Conservation (phyloP, 2,329 filamentous ascomycete species). For the Didymella segeticola region DNA sequence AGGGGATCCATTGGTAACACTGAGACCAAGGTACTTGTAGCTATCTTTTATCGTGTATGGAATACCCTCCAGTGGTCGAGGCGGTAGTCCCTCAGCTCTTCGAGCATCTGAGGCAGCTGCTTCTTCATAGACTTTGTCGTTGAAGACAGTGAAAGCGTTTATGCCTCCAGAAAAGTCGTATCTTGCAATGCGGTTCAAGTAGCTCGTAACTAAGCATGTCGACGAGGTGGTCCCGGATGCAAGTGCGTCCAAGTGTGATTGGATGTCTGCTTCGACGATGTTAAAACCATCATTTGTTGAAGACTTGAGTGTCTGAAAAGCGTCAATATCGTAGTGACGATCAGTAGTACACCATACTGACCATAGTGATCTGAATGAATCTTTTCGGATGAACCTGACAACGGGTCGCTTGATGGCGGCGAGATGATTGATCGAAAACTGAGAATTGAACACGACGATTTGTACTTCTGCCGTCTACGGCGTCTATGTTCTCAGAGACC, state of each 20-base stretch:
- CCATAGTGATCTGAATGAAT: slow-evolving; percentile 2
- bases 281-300: slow-evolving; percentile 18
- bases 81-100: slow-evolving; percentile 47
- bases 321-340: not conserved
- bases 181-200: slow-evolving; percentile 56
- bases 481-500: not conserved
- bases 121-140: slow-evolving; percentile 55
- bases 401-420: not conserved
- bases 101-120: slow-evolving; percentile 57
- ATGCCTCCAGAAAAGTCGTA: slow-evolving; percentile 56
- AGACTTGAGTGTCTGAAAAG: not conserved
- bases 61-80: slow-evolving; percentile 60
- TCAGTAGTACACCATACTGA: not conserved
- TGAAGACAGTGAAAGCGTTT: slow-evolving; percentile 59
- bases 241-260: slow-evolving; percentile 54
- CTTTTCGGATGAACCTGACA: not conserved
- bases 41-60: slow-evolving; percentile 66
- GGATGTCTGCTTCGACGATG: slow-evolving; percentile 58
- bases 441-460: not conserved
- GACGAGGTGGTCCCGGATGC: slow-evolving; percentile 50
- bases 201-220: slow-evolving; percentile 55
- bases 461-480: not conserved
- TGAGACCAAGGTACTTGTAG: slow-evolving; percentile 62
- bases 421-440: not conserved
- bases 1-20: slow-evolving; percentile 61